phyloP scores from a whole-genome alignment of 805 yeast genomes.

The Candida sakaeoensis region DNA sequence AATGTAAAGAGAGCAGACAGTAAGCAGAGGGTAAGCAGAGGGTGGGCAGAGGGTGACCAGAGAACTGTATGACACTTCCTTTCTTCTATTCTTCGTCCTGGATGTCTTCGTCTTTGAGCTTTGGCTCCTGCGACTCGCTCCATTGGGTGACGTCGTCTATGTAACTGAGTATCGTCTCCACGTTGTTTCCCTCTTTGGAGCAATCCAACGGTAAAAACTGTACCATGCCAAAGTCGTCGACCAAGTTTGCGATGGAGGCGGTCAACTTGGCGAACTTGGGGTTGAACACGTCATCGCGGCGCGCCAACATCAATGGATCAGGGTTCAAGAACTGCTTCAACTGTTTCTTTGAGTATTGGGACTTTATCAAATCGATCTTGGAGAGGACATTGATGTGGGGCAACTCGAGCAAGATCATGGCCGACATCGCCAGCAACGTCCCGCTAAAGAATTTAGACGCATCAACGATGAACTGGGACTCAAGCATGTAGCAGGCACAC shows the following conservation, averaged over 20 bases:
- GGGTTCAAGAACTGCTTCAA: slow-evolving; percentile 86
- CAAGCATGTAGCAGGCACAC: slow-evolving; percentile 89
- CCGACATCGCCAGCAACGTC: slow-evolving; percentile 94
- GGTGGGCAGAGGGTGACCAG: too few relatives aligned
- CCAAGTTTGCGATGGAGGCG: slow-evolving; percentile 79
- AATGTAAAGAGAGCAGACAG: too few relatives aligned
- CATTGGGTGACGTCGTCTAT: slow-evolving; percentile 97
- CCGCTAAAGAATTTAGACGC: slow-evolving; percentile 92
- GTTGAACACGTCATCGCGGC: slow-evolving; percentile 45
- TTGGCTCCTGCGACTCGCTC: slow-evolving; percentile 95
- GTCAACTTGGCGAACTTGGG: slow-evolving; percentile 69
- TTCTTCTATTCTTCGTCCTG: slow-evolving; percentile 45
- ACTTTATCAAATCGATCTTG: slow-evolving; percentile 81
- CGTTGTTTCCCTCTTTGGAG: slow-evolving; percentile 62
- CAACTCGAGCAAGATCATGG: slow-evolving; percentile 90
- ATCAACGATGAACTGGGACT: slow-evolving; percentile 92
- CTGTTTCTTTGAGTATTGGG: slow-evolving; percentile 69
- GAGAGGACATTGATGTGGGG: slow-evolving; percentile 92
- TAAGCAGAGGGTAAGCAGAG: too few relatives aligned
- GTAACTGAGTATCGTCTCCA: slow-evolving; percentile 80
- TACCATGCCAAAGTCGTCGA: slow-evolving; percentile 98
- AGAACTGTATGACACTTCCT: too few relatives aligned
- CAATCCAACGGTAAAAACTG: slow-evolving; percentile 89
- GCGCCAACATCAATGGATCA: slow-evolving; percentile 72
- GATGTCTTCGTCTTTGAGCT: slow-evolving; percentile 69